Evolutionary conservation across 2,329 filamentous ascomycete species (phyloP).

Genomic region (Alternaria alternata): DNA sequence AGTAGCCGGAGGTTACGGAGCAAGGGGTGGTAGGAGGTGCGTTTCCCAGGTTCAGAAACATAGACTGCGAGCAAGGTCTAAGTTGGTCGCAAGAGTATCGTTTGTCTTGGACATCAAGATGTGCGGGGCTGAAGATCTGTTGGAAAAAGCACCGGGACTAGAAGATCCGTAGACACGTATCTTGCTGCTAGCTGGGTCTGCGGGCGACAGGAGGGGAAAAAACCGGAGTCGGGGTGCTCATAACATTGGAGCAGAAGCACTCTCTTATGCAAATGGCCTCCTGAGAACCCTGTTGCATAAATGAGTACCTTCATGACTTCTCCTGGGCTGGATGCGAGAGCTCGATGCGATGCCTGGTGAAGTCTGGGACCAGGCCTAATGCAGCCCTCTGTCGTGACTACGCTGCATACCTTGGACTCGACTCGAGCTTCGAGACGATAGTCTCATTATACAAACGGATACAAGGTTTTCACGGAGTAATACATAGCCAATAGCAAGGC

Average conservation of each 20-base stretch:
- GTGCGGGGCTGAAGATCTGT: constrained; percentile 1
- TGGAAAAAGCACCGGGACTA: neutral
- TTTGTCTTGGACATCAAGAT: neutral
- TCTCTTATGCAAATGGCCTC: constrained; percentile 8
- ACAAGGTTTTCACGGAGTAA: neutral
- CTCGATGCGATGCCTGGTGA: neutral
- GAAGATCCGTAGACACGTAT: neutral
- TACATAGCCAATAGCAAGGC: neutral
- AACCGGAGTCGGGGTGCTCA: neutral
- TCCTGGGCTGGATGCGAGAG: neutral
- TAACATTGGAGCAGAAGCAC: neutral
- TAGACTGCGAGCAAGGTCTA: neutral
- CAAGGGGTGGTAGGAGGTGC: neutral
- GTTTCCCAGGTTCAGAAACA: neutral
- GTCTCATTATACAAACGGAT: neutral
- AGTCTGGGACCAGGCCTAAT: neutral
- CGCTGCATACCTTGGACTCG: neutral
- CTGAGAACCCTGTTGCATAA: constrained; percentile 18
- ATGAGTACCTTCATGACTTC: constrained; percentile 15
- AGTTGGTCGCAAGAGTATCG: neutral
- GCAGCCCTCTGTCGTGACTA: neutral
- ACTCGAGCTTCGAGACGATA: neutral
- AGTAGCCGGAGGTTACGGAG: constrained; percentile 9
- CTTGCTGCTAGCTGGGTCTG: neutral
- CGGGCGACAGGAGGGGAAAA: neutral